phyloP scores from a whole-genome alignment of 2,329 filamentous ascomycete species.

The Mollisia scopiformis region DNA sequence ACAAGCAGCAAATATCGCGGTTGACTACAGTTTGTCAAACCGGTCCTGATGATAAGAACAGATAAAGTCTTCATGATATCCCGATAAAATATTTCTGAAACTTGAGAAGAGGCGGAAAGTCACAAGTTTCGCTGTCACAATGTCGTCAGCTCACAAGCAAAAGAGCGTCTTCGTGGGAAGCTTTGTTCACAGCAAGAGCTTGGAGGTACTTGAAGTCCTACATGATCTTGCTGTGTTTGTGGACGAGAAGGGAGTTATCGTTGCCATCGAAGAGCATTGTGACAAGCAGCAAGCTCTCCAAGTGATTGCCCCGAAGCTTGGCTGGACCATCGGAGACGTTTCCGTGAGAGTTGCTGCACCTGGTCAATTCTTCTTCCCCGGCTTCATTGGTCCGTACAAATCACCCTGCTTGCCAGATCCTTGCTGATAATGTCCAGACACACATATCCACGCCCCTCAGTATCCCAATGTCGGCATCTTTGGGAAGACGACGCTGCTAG shows the following conservation, averaged over 20 bases:
- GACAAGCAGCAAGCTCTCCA: slow-evolving; percentile 38
- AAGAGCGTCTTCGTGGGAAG: slow-evolving; percentile 57
- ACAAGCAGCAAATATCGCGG: neutral
- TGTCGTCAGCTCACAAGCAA: neutral
- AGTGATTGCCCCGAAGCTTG: slow-evolving; percentile 35
- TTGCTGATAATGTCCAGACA: slow-evolving; percentile 62
- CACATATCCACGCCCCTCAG: slow-evolving; percentile 93
- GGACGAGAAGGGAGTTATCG: slow-evolving; percentile 54
- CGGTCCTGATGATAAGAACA: neutral
- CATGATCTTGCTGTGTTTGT: slow-evolving; percentile 52
- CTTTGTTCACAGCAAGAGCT: slow-evolving; percentile 59
- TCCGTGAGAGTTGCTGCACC: slow-evolving; percentile 34
- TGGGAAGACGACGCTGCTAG: slow-evolving; percentile 87
- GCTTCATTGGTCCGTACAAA: slow-evolving; percentile 67
- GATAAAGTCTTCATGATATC: neutral
- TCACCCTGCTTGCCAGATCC: neutral
- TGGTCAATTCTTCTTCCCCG: slow-evolving; percentile 80
- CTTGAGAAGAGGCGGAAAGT: neutral
- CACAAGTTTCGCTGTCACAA: neutral
- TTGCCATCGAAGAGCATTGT: slow-evolving; percentile 29
- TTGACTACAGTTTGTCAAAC: neutral
- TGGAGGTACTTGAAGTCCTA: slow-evolving; percentile 51
- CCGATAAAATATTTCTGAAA: neutral
- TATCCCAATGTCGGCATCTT: slow-evolving; percentile 95
- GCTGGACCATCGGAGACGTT: slow-evolving; percentile 36